phyloP scores from a whole-genome alignment of 257 asterid species.

The Eustoma russellianum region DNA sequence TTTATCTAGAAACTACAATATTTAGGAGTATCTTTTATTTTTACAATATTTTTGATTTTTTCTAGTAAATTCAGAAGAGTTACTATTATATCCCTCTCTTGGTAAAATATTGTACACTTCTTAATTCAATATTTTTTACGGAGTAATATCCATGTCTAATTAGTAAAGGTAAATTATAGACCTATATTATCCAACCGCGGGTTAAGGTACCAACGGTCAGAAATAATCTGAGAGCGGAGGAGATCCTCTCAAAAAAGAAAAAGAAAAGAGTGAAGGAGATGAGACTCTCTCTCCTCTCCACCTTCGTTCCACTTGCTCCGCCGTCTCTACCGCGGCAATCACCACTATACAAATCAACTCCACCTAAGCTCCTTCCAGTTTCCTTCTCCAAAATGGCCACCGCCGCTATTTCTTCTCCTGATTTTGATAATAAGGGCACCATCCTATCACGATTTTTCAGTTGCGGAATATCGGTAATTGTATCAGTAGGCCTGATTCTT shows the following conservation, averaged over 20 bases:
- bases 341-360: neutral
- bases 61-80: too few species aligned
- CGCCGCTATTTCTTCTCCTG: neutral
- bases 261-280: constrained; percentile 7
- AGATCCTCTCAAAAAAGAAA: too few species aligned
- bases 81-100: too few species aligned
- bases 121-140: too few species aligned
- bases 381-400: neutral
- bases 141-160: too few species aligned
- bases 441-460: constrained; percentile 5
- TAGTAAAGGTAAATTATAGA: too few species aligned
- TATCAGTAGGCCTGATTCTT: constrained; percentile 49
- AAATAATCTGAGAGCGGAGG: neutral
- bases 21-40: too few species aligned
- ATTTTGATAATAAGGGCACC: neutral
- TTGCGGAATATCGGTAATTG: constrained; percentile 41
- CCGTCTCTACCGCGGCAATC: neutral
- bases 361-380: neutral
- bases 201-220: constrained; percentile 3
- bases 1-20: too few species aligned
- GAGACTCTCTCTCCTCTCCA: constrained; percentile 14
- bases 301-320: constrained; percentile 2
- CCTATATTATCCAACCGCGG: too few species aligned
- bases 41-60: too few species aligned
- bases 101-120: too few species aligned